phyloP scores from a whole-genome alignment of 2,329 filamentous ascomycete species.

The Teratosphaeria destructans region DNA sequence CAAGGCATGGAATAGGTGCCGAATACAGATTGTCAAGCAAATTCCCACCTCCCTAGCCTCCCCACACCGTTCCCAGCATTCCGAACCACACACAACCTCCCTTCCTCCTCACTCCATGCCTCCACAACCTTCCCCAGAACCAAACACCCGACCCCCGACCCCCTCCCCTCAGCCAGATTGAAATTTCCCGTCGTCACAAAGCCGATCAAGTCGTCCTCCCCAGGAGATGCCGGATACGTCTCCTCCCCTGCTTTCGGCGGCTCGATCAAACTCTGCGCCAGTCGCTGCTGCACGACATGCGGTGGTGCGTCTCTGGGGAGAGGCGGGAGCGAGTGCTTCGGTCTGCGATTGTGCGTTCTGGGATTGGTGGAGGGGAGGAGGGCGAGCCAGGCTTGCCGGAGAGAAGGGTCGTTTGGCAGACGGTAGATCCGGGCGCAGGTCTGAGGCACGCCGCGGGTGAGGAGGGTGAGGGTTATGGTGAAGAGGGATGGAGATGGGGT shows the following conservation, averaged over 20 bases:
- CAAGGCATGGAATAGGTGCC: too few species aligned
- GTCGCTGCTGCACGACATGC: slow-evolving; percentile 32
- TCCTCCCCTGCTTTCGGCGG: slow-evolving; percentile 26
- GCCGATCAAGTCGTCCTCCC: slow-evolving; percentile 66
- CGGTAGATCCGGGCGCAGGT: slow-evolving; percentile 77
- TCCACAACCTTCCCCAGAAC: slow-evolving; percentile 48
- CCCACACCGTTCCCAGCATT: slow-evolving; percentile 70
- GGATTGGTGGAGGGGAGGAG: slow-evolving; percentile 31
- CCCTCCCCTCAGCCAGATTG: slow-evolving; percentile 65
- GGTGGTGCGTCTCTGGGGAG: slow-evolving; percentile 28
- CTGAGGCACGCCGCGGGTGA: slow-evolving; percentile 59
- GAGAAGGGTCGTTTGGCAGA: slow-evolving; percentile 46
- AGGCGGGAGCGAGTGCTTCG: slow-evolving; percentile 15
- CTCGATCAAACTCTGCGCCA: slow-evolving; percentile 35
- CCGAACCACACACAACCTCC: slow-evolving; percentile 64
- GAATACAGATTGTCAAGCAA: slow-evolving; percentile 17
- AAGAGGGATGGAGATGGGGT: slow-evolving; percentile 30
- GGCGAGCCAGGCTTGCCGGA: slow-evolving; percentile 63
- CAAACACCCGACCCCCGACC: slow-evolving; percentile 65
- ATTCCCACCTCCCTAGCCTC: slow-evolving; percentile 69
- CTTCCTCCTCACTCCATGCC: slow-evolving; percentile 24
- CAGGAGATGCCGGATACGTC: slow-evolving; percentile 58
- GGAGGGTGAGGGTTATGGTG: slow-evolving; percentile 56
- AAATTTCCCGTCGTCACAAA: slow-evolving; percentile 85
- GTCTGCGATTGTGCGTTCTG: slow-evolving; percentile 6